phyloP scores from a whole-genome alignment of 2,329 filamentous ascomycete genomes.

The Epichloe sp. region DNA sequence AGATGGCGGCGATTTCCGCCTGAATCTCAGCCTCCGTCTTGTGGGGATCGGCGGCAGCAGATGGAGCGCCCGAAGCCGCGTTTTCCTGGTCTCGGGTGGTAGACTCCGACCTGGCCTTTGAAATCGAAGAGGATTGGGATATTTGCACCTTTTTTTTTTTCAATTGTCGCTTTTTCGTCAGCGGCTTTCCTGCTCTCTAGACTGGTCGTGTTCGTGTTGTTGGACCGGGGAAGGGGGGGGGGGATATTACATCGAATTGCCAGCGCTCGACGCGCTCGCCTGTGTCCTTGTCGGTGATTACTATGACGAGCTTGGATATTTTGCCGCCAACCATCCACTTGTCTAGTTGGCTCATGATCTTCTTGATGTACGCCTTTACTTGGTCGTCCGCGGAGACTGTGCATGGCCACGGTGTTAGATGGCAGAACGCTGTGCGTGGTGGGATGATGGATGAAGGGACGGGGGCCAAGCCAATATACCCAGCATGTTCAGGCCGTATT shows the following conservation, averaged over 20 bases:
- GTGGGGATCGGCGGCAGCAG: slow-evolving; percentile 33
- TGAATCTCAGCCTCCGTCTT: slow-evolving; percentile 94
- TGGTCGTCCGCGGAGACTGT: slow-evolving; percentile 88
- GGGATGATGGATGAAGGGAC: no score
- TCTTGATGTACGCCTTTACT: slow-evolving; percentile 98
- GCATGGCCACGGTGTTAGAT: slow-evolving; percentile 4
- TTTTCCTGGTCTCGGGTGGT: slow-evolving; percentile 60
- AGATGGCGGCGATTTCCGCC: slow-evolving; percentile 88
- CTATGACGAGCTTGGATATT: slow-evolving; percentile 92
- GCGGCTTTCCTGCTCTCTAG: slow-evolving; percentile 4
- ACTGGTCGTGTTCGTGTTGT: no score
- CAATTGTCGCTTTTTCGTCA: neutral
- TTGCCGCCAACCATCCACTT: slow-evolving; percentile 97
- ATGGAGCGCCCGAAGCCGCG: slow-evolving; percentile 20
- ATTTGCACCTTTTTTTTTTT: slow-evolving; percentile 13
- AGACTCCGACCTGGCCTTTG: slow-evolving; percentile 27
- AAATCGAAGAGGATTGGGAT: slow-evolving; percentile 17
- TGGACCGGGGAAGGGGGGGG: neutral
- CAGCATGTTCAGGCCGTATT: slow-evolving; percentile 98
- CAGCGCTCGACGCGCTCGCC: slow-evolving; percentile 92
- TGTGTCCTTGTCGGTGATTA: slow-evolving; percentile 94
- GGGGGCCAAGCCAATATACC: slow-evolving; percentile 32
- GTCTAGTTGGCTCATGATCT: slow-evolving; percentile 96
- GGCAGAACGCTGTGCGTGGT: neutral
- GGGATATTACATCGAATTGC: slow-evolving; percentile 73